Conservation (phyloP, 2,329 filamentous ascomycete species). For the Hansfordia pulvinata region DNA sequence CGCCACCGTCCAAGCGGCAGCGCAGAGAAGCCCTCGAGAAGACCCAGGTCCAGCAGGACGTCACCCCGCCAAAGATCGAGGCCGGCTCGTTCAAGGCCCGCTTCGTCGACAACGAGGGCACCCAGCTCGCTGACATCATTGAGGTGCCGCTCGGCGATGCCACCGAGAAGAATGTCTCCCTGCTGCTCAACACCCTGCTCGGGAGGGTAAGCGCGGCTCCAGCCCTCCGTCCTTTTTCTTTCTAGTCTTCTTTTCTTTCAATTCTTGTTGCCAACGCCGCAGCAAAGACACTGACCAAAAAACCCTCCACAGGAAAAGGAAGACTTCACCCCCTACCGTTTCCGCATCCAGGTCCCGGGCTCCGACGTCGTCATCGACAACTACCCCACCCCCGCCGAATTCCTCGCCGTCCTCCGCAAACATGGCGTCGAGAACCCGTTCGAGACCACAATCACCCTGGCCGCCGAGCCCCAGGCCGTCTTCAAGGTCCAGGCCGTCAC, state of each 20-base stretch:
- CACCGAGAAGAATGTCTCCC: constrained; percentile 76
- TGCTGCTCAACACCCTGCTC: constrained; percentile 73
- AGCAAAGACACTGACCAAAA: not conserved
- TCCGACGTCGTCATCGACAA: constrained; percentile 39
- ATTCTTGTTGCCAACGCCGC: too few species aligned
- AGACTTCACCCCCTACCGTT: constrained; percentile 47
- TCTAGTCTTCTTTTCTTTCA: too few species aligned
- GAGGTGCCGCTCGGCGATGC: constrained; percentile 74
- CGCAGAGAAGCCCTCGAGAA: constrained; percentile 61
- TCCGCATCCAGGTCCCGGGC: constrained; percentile 43
- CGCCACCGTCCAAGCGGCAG: constrained; percentile 82
- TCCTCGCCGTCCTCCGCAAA: constrained; percentile 36
- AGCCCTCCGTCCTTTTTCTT: constrained; percentile 4
- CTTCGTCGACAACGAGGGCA: constrained; percentile 69
- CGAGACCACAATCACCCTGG: constrained; percentile 39
- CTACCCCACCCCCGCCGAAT: constrained; percentile 33
- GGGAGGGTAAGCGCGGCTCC: constrained; percentile 43
- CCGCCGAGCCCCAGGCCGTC: constrained; percentile 71
- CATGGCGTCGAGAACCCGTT: constrained; percentile 46
- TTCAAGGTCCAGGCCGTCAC: constrained; percentile 90
- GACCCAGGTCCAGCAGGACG: constrained; percentile 62
- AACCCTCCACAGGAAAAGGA: constrained; percentile 29
- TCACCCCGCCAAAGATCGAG: constrained; percentile 52
- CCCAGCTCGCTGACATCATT: constrained; percentile 57
- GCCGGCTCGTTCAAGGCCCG: constrained; percentile 71